Conservation (phyloP, 257 asterid species). For the Lavandula angustifolia region DNA sequence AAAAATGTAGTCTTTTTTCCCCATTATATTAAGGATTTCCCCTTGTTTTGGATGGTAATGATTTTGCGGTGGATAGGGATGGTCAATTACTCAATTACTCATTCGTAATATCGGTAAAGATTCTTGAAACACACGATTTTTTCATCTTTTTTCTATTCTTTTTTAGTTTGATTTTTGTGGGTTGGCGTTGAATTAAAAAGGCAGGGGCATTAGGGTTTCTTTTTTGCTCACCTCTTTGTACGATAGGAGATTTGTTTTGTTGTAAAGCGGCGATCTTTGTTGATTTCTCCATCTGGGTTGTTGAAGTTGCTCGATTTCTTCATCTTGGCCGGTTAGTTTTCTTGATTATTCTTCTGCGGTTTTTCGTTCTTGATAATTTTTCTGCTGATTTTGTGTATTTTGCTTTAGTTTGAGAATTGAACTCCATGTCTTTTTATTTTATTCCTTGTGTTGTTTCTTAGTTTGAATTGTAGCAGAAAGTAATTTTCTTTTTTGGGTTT, state of each 20-base stretch:
- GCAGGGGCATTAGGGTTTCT: constrained; percentile 48
- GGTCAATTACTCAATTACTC: constrained; percentile 26
- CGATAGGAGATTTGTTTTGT: constrained; percentile 32
- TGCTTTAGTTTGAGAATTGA: too few species aligned
- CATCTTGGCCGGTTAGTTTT: constrained; percentile 42
- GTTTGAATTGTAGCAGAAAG: constrained; percentile 26
- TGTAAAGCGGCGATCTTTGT: constrained; percentile 46
- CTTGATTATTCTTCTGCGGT: constrained; percentile 30
- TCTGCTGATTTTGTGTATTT: too few species aligned
- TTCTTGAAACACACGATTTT: constrained; percentile 56
- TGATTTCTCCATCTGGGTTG: constrained; percentile 48
- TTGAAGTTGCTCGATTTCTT: constrained; percentile 33
- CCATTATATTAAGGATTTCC: constrained; percentile 35
- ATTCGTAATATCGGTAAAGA: constrained; percentile 44
- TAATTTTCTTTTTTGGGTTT: constrained; percentile 17
- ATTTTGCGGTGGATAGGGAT: constrained; percentile 47
- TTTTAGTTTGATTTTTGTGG: constrained; percentile 37
- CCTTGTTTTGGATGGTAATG: constrained; percentile 38
- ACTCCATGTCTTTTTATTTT: neutral
- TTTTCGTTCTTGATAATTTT: too few species aligned
- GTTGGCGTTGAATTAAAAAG: constrained; percentile 45
- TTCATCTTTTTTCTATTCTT: constrained; percentile 35
- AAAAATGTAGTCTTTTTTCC: constrained; percentile 16
- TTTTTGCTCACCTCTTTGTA: constrained; percentile 28
- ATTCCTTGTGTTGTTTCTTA: neutral